Evolutionary conservation across 2,329 filamentous ascomycete species (phyloP).

Genomic region (Blastomyces gilchristii): DNA sequence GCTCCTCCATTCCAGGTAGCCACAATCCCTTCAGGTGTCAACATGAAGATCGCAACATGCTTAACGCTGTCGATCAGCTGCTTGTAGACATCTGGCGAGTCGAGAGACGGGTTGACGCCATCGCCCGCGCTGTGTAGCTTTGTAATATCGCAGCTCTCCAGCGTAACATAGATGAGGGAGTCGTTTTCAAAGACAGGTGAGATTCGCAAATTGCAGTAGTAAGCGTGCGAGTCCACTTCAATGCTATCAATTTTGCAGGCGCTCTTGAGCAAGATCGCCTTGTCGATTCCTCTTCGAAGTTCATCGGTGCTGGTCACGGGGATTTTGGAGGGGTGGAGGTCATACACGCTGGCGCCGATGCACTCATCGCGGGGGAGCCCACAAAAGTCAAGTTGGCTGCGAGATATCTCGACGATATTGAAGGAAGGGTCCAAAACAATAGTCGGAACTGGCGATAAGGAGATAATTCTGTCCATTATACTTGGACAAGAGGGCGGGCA

Average conservation of each 20-base stretch:
- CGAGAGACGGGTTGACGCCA: constrained; percentile 33
- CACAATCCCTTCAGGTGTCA: constrained; percentile 47
- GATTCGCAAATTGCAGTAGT: constrained; percentile 28
- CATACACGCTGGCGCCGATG: constrained; percentile 31
- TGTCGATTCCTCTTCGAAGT: constrained; percentile 29
- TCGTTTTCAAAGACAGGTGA: constrained; percentile 36
- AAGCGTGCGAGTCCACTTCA: constrained; percentile 15
- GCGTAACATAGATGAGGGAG: constrained; percentile 32
- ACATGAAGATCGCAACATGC: constrained; percentile 54
- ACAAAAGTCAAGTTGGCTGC: constrained; percentile 33
- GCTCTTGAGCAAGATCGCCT: constrained; percentile 28
- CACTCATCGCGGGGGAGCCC: constrained; percentile 26
- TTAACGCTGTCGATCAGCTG: constrained; percentile 52
- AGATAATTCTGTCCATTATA: constrained; percentile 19
- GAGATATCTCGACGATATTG: constrained; percentile 35
- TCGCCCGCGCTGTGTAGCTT: constrained; percentile 18
- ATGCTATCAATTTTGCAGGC: constrained; percentile 29
- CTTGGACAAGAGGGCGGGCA: neutral
- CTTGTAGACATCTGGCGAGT: constrained; percentile 47
- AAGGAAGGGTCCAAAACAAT: constrained; percentile 31
- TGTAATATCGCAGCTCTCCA: constrained; percentile 35
- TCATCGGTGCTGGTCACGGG: constrained; percentile 29
- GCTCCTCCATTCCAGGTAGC: constrained; percentile 51
- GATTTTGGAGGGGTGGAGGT: constrained; percentile 27
- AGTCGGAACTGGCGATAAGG: constrained; percentile 28